Evolutionary conservation across 2,329 filamentous ascomycete genomes (phyloP), one percentile per base, ranked within the genome.

Genomic region (Verticillium zaregamsianum): DNA sequence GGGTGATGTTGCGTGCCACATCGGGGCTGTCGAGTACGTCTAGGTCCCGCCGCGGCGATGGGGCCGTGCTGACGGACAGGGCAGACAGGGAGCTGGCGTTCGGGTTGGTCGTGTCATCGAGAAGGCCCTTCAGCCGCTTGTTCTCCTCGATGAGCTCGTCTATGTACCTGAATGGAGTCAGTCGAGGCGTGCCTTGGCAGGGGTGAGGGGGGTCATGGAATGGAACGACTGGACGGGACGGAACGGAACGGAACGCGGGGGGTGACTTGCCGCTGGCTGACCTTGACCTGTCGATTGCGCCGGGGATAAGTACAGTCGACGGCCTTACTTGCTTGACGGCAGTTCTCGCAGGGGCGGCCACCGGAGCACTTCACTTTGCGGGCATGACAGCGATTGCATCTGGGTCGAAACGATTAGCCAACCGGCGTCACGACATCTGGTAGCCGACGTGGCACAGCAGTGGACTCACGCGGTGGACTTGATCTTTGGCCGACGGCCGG

Each of bases 361-460:
- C 73, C 73, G 0, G 72, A 72, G 28, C 73, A 75, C 45, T 71
- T 74, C 7, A 75, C 72, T 58, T 74, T 75, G 2, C 73, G 68
- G 1, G 72, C 66, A 59, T 68, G 75, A 49, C 66, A 79, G 62
- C 61, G 69, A 31, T 67, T 73, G 61, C 64, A 28, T 1, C 28
- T 28, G 28, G 28, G 28, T 28, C 28, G 28, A 28, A 28, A 28
- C 28, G 28, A 79, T 28, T 28, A 28, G 28, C 28, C 28, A 28
- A 28, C 28, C 28, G 28, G 28, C 28, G 28, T 28, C 28, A 28
- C 28, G 28, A 28, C 28, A 28, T 28, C 28, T 28, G 5, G 28
- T 28, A 28, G 28, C 28, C 28, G 28, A 28, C 5, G 28, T 28
- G 28, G 28, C 28, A 28, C 28, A 28, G 28, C 28, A 28, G 28